Evolutionary conservation across 1,139 yeast genomes (phyloP).

Genomic region (Diutina catenulata): DNA sequence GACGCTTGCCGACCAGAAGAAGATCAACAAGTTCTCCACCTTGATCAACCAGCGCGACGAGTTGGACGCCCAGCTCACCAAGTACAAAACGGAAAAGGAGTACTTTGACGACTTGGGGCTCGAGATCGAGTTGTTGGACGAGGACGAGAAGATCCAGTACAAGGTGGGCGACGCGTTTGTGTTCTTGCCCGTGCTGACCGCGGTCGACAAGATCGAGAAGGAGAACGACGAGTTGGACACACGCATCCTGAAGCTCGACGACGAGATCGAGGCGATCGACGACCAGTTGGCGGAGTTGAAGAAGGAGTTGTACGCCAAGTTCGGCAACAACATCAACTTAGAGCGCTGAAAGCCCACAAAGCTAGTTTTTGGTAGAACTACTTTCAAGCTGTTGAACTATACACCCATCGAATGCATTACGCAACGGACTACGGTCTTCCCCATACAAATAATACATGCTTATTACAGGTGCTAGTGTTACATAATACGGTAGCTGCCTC

Average conservation of each 20-base stretch:
- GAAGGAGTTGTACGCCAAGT: conserved; percentile 69
- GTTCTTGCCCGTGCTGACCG: conserved; percentile 51
- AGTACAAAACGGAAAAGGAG: conserved; percentile 62
- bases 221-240: conserved; percentile 42
- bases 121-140: conserved; percentile 81
- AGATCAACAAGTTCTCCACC: conserved; percentile 79
- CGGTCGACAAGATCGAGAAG: conserved; percentile 50
- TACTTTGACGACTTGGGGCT: conserved; percentile 76
- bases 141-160: conserved; percentile 57
- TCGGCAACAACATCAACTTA: conserved; percentile 80
- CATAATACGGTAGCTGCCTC: too few relatives aligned
- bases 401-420: too few relatives aligned
- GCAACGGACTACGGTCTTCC: too few relatives aligned
- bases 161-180: conserved; percentile 73
- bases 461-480: too few relatives aligned
- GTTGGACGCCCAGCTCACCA: conserved; percentile 36
- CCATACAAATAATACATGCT: too few relatives aligned
- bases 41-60: conserved; percentile 60
- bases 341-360: conserved; percentile 28
- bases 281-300: conserved; percentile 50
- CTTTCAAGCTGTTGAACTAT: too few relatives aligned
- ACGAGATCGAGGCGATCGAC: conserved; percentile 39
- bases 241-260: conserved; percentile 35
- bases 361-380: too few relatives aligned
- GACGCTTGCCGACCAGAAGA: conserved; percentile 78